These are phyloP conservation scores for Picochlorum sp. DNA, from an alignment of 139 green algal species.

Conservation along the genomic window DNA sequence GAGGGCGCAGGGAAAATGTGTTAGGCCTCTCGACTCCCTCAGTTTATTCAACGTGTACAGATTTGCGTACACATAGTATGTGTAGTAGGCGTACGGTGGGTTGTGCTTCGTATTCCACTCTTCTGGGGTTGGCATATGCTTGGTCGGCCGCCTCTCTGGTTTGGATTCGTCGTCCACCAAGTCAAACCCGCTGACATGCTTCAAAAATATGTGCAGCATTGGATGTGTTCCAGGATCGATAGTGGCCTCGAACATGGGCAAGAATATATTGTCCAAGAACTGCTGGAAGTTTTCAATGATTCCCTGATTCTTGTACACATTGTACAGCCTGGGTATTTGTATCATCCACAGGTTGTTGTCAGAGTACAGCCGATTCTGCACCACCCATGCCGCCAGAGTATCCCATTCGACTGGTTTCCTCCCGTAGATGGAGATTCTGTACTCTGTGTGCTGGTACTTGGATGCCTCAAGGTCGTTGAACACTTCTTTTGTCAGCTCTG, in stretches of 20 bases:
- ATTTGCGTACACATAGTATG: conserved; percentile 97
- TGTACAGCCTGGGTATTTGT: conserved; percentile 95
- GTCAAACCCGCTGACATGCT: conserved; percentile 85
- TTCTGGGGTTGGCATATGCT: conserved; percentile 78
- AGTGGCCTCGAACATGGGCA: conserved; percentile 97
- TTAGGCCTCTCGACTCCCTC: conserved; percentile 81
- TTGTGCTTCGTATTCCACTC: conserved; percentile 73
- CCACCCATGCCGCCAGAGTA: conserved; percentile 93
- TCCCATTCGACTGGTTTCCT: conserved; percentile 90
- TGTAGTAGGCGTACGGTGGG: conserved; percentile 92
- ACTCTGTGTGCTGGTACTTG: conserved; percentile 95
- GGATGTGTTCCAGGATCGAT: conserved; percentile 84
- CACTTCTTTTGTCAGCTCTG: conserved; percentile 94
- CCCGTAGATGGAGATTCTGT: conserved; percentile 81
- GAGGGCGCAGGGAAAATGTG: conserved; percentile 83
- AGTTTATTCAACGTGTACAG: conserved; percentile 92
- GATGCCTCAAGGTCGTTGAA: conserved; percentile 65
- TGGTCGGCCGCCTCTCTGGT: conserved; percentile 89
- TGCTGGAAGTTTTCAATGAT: conserved; percentile 70
- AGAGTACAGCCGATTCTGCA: conserved; percentile 83
- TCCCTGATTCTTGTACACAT: conserved; percentile 86
- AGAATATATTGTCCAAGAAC: conserved; percentile 98
- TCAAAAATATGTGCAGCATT: conserved; percentile 95
- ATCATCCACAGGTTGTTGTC: conserved; percentile 98
- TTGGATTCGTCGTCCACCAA: conserved; percentile 99